Evolutionary conservation across 2,329 filamentous ascomycete genomes (phyloP), one percentile per base, ranked within the genome.

Genomic region (Fusarium sp.): DNA sequence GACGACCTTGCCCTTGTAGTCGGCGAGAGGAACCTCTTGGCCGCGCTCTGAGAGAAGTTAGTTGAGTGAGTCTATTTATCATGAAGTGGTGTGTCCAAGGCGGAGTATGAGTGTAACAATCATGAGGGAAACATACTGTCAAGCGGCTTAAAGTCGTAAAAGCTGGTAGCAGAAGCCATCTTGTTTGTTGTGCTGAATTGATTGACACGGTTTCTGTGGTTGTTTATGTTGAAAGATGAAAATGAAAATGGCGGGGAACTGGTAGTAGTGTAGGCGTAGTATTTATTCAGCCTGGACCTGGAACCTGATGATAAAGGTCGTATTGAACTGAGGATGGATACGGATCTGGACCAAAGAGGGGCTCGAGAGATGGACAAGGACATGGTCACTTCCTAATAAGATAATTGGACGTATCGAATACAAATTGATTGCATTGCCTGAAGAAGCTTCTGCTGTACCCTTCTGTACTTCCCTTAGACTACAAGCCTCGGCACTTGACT

Each of bases 1-100:
- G 75, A 98, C 89, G 74, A 98, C 95, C 83, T 98, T 98, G 87
- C 92, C 93, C 81, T 93, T 90, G 84, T 94, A 92, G 67, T 90
- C 82, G 73, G 84, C 78, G 72, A 98, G 86, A 64, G 90, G 84
- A 78, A 91, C 91, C 73, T 92, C 87, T 59, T 88, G 79, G 80
- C 94, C 94, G 80, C 90, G 72, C 78, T 82, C 80, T 82, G 56
- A 20, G 52, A 61, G 32, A 61, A 45, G 67, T 75, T 51, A 74
- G 75, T 51, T 57, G 11, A 30, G 22, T 11, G 30, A 45, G 30
- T n/a, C 12, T 18, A 24, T 24, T 44, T 55, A 24, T 34, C 34
- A 52, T 58, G 25, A 38, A 38, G 15, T 30, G 30, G 11, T 41
- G 34, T 47, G 51, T 16, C 47, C 25, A 30, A 45, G 57, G 62